These are phyloP conservation scores for Chimonanthus salicifolius DNA, from an alignment of 164 flowering plant genomes.

Conservation along the genomic window DNA sequence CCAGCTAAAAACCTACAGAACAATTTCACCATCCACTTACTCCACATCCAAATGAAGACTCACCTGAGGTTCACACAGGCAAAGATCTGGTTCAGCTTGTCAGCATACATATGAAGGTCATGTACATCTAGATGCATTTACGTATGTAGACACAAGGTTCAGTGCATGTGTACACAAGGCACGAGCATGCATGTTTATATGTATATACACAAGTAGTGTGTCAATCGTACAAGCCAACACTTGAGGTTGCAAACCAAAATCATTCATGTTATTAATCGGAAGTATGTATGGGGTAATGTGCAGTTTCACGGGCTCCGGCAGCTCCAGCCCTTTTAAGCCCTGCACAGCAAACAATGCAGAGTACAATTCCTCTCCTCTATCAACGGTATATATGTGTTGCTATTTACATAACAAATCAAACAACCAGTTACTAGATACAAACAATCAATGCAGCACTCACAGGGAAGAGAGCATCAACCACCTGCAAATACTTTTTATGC, in stretches of 20 bases:
- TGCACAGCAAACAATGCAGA: neutral
- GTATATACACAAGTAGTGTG: neutral
- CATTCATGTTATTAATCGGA: neutral
- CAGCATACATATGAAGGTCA: no score
- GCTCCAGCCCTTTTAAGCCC: neutral
- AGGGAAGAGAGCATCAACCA: neutral
- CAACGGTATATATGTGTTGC: neutral
- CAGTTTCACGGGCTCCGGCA: neutral
- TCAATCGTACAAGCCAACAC: neutral
- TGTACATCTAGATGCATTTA: no score
- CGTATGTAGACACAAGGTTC: no score
- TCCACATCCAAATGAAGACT: no score
- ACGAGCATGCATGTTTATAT: neutral
- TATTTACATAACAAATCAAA: conserved; percentile 1
- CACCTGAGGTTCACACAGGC: no score
- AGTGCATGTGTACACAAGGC: neutral
- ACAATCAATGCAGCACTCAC: neutral
- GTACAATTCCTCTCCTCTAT: neutral
- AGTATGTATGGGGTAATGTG: neutral
- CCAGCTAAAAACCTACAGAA: no score
- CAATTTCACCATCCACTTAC: no score
- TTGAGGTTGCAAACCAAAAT: neutral
- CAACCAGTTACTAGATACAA: neutral
- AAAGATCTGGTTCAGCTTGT: no score
- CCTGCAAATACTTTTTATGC: neutral